These are phyloP conservation scores for Blastobotrys persicus DNA, from an alignment of 1,139 yeast genomes.

Conservation along the genomic window DNA sequence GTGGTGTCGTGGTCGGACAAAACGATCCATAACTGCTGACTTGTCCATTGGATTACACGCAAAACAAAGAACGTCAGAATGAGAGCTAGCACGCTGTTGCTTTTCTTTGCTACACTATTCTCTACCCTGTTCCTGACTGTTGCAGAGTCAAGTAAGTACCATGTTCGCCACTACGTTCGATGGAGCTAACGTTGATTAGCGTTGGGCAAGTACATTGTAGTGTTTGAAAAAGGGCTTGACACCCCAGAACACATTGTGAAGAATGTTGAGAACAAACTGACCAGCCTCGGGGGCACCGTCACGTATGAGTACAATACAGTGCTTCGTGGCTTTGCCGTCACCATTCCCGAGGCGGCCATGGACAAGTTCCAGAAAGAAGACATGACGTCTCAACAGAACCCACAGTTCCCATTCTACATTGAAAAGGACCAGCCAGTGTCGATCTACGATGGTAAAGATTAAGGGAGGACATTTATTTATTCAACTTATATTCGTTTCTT, in stretches of 20 bases:
- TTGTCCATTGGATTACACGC: no score
- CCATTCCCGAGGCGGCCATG: constrained; percentile 33
- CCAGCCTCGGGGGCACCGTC: constrained; percentile 39
- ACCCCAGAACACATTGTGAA: constrained; percentile 38
- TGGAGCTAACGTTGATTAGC: constrained; percentile 9
- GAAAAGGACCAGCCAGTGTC: constrained; percentile 38
- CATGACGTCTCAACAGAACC: constrained; percentile 21
- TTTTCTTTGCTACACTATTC: constrained; percentile 22
- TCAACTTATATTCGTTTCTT: no score
- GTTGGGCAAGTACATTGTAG: constrained; percentile 32
- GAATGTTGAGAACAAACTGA: constrained; percentile 34
- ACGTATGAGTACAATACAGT: constrained; percentile 43
- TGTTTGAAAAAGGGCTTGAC: constrained; percentile 36
- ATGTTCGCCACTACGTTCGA: no score
- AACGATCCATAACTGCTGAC: no score
- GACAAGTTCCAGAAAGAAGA: constrained; percentile 27
- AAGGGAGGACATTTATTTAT: not conserved
- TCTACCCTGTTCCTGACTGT: constrained; percentile 18
- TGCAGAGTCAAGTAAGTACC: constrained; percentile 2
- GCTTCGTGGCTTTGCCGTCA: constrained; percentile 43
- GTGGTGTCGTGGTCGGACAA: no score
- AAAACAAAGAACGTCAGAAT: no score
- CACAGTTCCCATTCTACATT: constrained; percentile 40
- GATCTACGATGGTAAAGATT: not conserved
- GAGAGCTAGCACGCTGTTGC: constrained; percentile 3